Evolutionary conservation across 2,329 filamentous ascomycete species (phyloP).

Genomic region (Colletotrichum sp.): DNA sequence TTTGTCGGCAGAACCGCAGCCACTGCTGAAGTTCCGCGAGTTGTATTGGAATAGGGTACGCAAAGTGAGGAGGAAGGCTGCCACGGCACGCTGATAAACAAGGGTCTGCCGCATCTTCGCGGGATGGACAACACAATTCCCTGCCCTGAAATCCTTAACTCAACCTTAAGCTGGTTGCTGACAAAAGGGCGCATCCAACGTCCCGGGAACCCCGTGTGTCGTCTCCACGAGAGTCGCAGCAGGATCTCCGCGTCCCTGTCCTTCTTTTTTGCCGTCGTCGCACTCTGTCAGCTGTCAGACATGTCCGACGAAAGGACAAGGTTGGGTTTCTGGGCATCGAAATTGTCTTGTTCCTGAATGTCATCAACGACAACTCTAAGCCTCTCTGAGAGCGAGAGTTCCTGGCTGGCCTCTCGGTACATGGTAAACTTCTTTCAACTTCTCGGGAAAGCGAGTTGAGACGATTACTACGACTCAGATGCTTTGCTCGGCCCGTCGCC

Average conservation of each 20-base stretch:
- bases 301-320: not conserved
- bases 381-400: not conserved
- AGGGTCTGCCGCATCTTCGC: not conserved
- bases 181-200: not conserved
- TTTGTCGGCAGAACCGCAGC: not conserved
- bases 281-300: not conserved
- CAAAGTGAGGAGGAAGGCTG: not conserved
- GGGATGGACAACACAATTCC: not conserved
- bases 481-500: not conserved
- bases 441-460: not conserved
- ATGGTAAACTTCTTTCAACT: not conserved
- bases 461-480: not conserved
- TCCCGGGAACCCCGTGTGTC: not conserved
- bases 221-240: not conserved
- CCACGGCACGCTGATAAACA: not conserved
- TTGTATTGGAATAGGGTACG: not conserved
- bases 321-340: not conserved
- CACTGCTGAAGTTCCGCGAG: not conserved
- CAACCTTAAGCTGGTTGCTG: not conserved
- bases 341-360: not conserved
- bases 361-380: not conserved
- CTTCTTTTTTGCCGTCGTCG: not conserved
- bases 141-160: not conserved
- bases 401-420: not conserved
- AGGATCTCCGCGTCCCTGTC: not conserved